Evolutionary conservation across 1,139 yeast species (phyloP), one percentile per base, ranked within the genome.

Genomic region (Candida tetrigidarum): DNA sequence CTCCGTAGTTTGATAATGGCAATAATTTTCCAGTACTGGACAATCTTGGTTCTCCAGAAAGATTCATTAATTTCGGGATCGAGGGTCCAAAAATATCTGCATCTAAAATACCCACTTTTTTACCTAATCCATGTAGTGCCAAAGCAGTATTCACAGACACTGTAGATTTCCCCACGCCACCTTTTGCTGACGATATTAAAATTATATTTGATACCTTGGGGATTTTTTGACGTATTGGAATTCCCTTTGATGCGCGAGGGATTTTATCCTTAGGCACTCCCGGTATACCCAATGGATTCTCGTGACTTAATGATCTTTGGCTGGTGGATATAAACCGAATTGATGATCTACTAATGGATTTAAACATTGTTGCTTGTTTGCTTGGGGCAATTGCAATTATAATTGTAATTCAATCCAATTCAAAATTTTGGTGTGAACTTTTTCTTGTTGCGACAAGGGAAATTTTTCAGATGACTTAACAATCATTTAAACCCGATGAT

Each of bases 11-110:
- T n/a, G 75, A 63, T 54, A 88, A 63, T 0, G 96, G 96, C 0
- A 84, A 60, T 5, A 89, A 66, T 53, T 77, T 78, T 0, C 91
- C 91, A 3, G 52, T 49, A 11, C 20, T 28, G 0, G 83, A 69
- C 16, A 86, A 56, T 18, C 88, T 60, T 0, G 96, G 92, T 54
- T 84, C 90, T 0, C 89, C 92, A 1, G 69, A 55, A 14, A 87
- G 68, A 25, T 80, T 79, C 64, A 89, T 70, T 51, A 89, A 67
- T 50, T 81, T 81, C 0, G 96, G 96, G 2, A 86, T 63, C 0
- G 91, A 84, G 0, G 96, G 96, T 0, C 96, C 96, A 65, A 88
- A 89, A 7, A 89, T 74, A 62, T 89, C 96, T 0, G 86, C 88
- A 60, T 89, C 96, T 11, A 89, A 69, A 2, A 89, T 61, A 0